phyloP scores from a whole-genome alignment of 2,329 filamentous ascomycete species.

The Phyllosticta paracitricarpa region DNA sequence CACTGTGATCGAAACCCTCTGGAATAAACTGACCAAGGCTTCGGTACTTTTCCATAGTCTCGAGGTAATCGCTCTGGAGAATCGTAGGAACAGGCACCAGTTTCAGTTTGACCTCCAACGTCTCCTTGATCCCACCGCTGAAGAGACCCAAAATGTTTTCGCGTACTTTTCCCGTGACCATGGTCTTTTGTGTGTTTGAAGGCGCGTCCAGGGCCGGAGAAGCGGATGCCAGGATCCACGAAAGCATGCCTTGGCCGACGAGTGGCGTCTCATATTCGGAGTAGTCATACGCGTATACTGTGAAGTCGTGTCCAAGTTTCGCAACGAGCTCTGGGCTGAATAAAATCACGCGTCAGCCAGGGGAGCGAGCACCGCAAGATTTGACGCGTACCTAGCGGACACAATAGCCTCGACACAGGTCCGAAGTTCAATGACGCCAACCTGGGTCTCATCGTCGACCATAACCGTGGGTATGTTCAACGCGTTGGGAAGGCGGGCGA shows the following conservation, averaged over 20 bases:
- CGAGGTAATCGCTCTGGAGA: constrained; percentile 49
- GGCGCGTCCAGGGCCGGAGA: constrained; percentile 46
- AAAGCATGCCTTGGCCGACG: constrained; percentile 92
- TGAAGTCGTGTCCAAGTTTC: constrained; percentile 70
- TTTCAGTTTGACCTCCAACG: constrained; percentile 83
- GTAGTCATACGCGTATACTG: constrained; percentile 94
- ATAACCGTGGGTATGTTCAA: constrained; percentile 71
- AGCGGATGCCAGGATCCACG: constrained; percentile 61
- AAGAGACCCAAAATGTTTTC: constrained; percentile 80
- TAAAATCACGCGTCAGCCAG: not conserved
- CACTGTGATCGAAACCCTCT: constrained; percentile 55
- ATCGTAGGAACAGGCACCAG: constrained; percentile 65
- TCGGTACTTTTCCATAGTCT: constrained; percentile 51
- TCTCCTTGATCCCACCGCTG: constrained; percentile 73
- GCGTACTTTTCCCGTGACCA: constrained; percentile 84
- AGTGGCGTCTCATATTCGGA: constrained; percentile 89
- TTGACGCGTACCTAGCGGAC: constrained; percentile 42
- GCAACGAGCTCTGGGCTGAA: constrained; percentile 79
- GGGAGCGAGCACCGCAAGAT: not conserved
- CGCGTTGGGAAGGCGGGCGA: constrained; percentile 74
- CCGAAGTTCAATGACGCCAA: constrained; percentile 80
- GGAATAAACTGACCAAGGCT: constrained; percentile 49
- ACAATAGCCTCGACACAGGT: constrained; percentile 79
- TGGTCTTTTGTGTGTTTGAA: constrained; percentile 52
- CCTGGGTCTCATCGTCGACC: constrained; percentile 67